Conservation (phyloP, 805 yeast genomes). For the Myxozyma monticola region DNA sequence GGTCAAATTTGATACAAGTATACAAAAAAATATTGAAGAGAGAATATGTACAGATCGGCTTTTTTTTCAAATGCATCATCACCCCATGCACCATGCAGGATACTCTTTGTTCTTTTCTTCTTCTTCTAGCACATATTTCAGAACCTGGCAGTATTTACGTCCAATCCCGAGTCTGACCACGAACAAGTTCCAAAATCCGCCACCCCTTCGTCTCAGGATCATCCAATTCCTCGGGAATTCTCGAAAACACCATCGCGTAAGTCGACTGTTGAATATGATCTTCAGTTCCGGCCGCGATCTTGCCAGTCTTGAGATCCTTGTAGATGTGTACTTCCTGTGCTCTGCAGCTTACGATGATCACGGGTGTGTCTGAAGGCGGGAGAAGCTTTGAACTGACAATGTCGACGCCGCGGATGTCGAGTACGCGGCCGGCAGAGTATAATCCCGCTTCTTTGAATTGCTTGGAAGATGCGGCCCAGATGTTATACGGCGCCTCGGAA, state of each 20-base stretch:
- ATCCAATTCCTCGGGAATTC: conserved; percentile 88
- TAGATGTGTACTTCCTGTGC: conserved; percentile 93
- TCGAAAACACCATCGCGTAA: conserved; percentile 94
- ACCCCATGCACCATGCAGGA: no score
- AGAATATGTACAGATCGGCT: neutral
- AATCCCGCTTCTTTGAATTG: conserved; percentile 88
- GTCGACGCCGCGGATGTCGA: conserved; percentile 94
- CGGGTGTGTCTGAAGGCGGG: conserved; percentile 91
- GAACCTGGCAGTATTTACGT: conserved; percentile 44
- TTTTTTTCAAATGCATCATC: neutral
- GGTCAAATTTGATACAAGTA: neutral
- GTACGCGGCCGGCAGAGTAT: conserved; percentile 84
- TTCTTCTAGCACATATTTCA: no score
- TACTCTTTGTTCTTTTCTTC: no score
- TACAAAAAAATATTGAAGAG: neutral
- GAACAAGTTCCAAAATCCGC: conserved; percentile 91
- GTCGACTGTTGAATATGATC: conserved; percentile 88
- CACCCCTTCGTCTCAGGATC: conserved; percentile 94
- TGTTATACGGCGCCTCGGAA: conserved; percentile 94
- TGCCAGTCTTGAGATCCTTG: conserved; percentile 88
- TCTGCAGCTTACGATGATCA: conserved; percentile 87
- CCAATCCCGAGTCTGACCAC: conserved; percentile 88
- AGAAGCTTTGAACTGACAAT: conserved; percentile 82
- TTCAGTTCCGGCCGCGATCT: conserved; percentile 93
- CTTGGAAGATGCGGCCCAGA: conserved; percentile 90